These are phyloP conservation scores for Cladosporium oxysporum DNA, from an alignment of 2,329 filamentous ascomycete genomes.

Conservation along the genomic window DNA sequence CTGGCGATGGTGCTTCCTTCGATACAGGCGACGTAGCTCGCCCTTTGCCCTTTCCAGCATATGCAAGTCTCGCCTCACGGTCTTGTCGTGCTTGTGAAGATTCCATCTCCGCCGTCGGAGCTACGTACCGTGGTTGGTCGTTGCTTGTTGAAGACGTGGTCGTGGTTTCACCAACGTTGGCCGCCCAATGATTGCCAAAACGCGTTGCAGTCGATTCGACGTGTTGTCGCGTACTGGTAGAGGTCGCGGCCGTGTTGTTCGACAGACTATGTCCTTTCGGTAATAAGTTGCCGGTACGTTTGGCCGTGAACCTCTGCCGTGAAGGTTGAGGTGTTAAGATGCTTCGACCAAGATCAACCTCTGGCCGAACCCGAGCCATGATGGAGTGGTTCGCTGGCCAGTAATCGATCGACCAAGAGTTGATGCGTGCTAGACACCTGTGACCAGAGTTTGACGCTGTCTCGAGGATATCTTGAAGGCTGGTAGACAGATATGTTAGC, in stretches of 20 bases:
- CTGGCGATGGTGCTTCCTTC: neutral
- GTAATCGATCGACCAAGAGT: neutral
- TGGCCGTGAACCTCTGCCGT: neutral
- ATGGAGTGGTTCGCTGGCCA: neutral
- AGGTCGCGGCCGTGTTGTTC: neutral
- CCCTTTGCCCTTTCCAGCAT: neutral
- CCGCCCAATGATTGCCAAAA: neutral
- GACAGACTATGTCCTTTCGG: neutral
- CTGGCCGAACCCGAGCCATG: neutral
- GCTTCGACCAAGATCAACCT: neutral
- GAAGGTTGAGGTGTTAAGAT: constrained; percentile 3
- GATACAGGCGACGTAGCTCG: neutral
- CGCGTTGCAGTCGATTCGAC: neutral
- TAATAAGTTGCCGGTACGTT: neutral
- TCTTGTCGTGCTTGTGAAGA: neutral
- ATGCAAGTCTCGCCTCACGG: neutral
- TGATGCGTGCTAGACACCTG: neutral
- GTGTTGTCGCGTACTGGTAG: neutral
- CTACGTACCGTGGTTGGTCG: neutral
- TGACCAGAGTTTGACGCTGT: neutral
- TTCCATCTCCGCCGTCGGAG: neutral
- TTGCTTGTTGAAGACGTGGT: neutral
- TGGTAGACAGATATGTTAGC: neutral
- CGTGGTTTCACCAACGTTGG: neutral
- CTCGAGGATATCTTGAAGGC: neutral